Conservation (phyloP, 371 early-diverging fungal genomes). For the Mortierella sp. region DNA sequence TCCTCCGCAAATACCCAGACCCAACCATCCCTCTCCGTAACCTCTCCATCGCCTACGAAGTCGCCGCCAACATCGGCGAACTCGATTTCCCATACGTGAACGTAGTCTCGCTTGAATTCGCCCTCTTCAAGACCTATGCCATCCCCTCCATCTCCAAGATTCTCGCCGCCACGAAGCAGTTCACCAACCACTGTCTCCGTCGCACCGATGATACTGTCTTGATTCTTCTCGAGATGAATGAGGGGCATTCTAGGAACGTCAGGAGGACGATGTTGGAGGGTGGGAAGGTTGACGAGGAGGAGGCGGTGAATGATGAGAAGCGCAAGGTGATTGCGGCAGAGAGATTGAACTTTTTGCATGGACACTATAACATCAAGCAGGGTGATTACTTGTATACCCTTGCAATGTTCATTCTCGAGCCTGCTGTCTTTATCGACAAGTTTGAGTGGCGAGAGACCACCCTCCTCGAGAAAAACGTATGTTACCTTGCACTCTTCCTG, state of each 20-base stretch:
- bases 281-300: slow-evolving; percentile 17
- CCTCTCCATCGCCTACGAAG: slow-evolving; percentile 59
- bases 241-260: slow-evolving; percentile 59
- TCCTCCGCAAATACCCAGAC: slow-evolving; percentile 63
- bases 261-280: slow-evolving; percentile 39
- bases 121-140: slow-evolving; percentile 65
- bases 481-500: not conserved
- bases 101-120: slow-evolving; percentile 58
- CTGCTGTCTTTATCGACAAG: slow-evolving; percentile 60
- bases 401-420: slow-evolving; percentile 62
- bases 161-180: slow-evolving; percentile 62
- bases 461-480: slow-evolving; percentile 63
- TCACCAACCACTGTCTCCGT: slow-evolving; percentile 53
- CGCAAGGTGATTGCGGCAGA: slow-evolving; percentile 53
- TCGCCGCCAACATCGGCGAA: slow-evolving; percentile 51
- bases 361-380: slow-evolving; percentile 64
- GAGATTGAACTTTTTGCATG: slow-evolving; percentile 67
- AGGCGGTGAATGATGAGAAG: slow-evolving; percentile 43
- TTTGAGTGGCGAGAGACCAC: slow-evolving; percentile 66
- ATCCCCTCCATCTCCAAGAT: slow-evolving; percentile 67
- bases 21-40: slow-evolving; percentile 60
- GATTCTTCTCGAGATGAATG: slow-evolving; percentile 61
- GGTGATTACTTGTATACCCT: slow-evolving; percentile 67
- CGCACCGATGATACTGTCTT: slow-evolving; percentile 68
- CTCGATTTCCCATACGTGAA: slow-evolving; percentile 63